Conservation (phyloP, 805 yeast species). For the Teunomyces gatunensis region DNA sequence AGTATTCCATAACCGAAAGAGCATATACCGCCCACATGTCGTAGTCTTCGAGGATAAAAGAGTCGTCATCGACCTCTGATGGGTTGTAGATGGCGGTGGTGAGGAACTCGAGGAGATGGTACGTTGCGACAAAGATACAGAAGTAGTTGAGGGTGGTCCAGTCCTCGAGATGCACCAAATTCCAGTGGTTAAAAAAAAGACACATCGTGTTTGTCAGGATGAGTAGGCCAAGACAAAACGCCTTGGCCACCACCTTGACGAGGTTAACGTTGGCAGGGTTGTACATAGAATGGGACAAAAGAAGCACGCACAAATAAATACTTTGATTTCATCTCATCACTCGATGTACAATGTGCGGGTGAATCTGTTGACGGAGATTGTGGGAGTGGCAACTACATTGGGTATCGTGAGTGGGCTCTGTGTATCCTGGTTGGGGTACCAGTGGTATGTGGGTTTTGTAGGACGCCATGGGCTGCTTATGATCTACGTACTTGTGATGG, state of each 20-base stretch:
- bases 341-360: conserved; percentile 13
- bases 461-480: background rate
- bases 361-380: conserved; percentile 20
- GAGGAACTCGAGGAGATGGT: conserved; percentile 81
- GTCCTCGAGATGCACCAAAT: background rate
- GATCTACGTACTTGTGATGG: conserved; percentile 19
- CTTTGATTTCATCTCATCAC: background rate
- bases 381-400: conserved; percentile 14
- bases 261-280: conserved; percentile 28
- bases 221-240: conserved; percentile 30
- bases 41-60: conserved; percentile 22
- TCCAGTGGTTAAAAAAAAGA: conserved; percentile 2
- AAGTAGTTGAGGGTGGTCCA: background rate
- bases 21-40: conserved; percentile 19
- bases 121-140: conserved; percentile 26
- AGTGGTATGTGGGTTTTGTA: background rate
- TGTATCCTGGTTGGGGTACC: background rate
- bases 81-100: conserved; percentile 76
- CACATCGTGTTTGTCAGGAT: conserved; percentile 14
- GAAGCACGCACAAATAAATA: background rate
- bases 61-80: conserved; percentile 62
- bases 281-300: conserved; percentile 14
- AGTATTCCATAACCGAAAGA: conserved; percentile 13
- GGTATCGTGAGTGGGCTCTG: conserved; percentile 16
- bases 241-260: conserved; percentile 28